phyloP scores from a whole-genome alignment of 345 rosid species.

The Lepidium didymum region DNA sequence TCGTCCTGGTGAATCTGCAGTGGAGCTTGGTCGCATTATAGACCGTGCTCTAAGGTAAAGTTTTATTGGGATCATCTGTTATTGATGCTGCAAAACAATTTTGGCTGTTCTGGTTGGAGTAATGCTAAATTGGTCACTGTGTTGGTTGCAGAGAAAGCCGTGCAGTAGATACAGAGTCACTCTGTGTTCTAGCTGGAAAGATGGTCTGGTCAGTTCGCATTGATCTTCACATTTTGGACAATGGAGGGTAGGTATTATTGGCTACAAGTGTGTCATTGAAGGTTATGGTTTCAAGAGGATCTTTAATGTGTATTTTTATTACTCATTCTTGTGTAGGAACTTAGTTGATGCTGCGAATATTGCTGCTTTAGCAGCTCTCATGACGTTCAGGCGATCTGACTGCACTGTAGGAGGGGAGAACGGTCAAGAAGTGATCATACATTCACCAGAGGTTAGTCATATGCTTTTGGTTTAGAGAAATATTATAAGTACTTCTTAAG shows the following conservation, averaged over 20 bases:
- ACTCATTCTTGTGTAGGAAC: conserved; percentile 33
- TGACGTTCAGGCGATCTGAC: conserved; percentile 88
- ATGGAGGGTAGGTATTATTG: conserved; percentile 68
- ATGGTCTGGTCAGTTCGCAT: conserved; percentile 86
- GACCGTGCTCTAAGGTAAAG: conserved; percentile 83
- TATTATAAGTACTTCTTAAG: not conserved
- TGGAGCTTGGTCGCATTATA: conserved; percentile 79
- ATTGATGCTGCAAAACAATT: not conserved
- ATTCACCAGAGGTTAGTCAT: conserved; percentile 77
- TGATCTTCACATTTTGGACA: conserved; percentile 91
- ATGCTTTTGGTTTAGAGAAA: not conserved
- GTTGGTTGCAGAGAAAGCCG: conserved; percentile 76
- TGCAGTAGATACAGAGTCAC: conserved; percentile 92
- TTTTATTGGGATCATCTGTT: not conserved
- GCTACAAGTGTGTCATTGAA: conserved; percentile 27
- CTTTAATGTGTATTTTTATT: conserved; percentile 1
- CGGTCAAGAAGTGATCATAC: conserved; percentile 68
- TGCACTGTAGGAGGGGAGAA: conserved; percentile 84
- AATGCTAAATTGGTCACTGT: not conserved
- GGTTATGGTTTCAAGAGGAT: not conserved
- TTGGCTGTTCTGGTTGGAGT: not conserved
- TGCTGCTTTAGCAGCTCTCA: conserved; percentile 84
- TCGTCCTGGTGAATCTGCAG: conserved; percentile 77
- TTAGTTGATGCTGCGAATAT: conserved; percentile 95
- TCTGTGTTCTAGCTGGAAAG: conserved; percentile 80